Evolutionary conservation across 148 eudicot species (phyloP).

Genomic region (Rhododendron ferrugineum): DNA sequence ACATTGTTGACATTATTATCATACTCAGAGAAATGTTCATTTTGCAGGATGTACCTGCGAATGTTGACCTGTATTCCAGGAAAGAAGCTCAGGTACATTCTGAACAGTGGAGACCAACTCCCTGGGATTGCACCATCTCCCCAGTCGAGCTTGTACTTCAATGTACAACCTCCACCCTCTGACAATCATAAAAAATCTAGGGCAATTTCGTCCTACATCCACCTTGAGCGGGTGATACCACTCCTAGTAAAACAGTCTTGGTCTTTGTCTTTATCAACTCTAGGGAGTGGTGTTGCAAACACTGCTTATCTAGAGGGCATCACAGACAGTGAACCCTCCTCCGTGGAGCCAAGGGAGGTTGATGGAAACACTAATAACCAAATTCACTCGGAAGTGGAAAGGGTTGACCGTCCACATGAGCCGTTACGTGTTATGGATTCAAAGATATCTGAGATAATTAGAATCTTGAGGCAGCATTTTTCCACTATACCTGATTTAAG

Average conservation of each 20-base stretch:
- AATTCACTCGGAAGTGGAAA: conserved; percentile 25
- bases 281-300: conserved; percentile 30
- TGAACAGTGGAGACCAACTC: conserved; percentile 54
- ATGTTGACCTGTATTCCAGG: conserved; percentile 93
- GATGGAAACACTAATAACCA: conserved; percentile 20
- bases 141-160: conserved; percentile 52
- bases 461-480: conserved; percentile 69
- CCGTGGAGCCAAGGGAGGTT: conserved; percentile 31
- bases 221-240: conserved; percentile 59
- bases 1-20: not conserved
- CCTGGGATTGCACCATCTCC: conserved; percentile 71
- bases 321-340: conserved; percentile 37
- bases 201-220: conserved; percentile 61
- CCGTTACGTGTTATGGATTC: conserved; percentile 95
- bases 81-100: conserved; percentile 67
- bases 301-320: conserved; percentile 40
- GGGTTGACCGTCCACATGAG: conserved; percentile 47
- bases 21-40: conserved; percentile 8
- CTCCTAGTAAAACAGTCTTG: conserved; percentile 86
- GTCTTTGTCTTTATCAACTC: conserved; percentile 69
- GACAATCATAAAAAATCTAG: conserved; percentile 46
- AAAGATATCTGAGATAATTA: conserved; percentile 65
- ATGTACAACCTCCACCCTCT: conserved; percentile 49
- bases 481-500: conserved; percentile 76
- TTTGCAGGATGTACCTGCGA: conserved; percentile 78